Evolutionary conservation across 345 rosid species (phyloP), one percentile per base, ranked within the genome.

Genomic region (Eucalyptus sp.): DNA sequence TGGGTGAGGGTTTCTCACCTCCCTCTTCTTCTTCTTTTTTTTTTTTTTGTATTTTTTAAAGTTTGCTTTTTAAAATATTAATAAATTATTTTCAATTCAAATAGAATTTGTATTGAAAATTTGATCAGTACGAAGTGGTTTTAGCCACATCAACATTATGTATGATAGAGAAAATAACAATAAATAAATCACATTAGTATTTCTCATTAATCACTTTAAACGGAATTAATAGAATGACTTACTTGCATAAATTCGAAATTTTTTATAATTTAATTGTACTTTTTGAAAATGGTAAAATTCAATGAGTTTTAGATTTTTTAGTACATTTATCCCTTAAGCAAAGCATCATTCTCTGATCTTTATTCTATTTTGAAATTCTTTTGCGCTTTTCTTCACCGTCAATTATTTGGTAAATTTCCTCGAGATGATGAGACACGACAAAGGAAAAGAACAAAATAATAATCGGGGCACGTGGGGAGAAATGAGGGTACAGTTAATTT

Each of bases 171-270:
- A 22, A 56, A 56, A 20, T 56, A 56, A 56, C 29, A 24, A 22
- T 22, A 56, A 56, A 24, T 22, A 56, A 56, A 4, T 56, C 27
- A 56, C 27, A 56, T 22, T 0, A 24, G 0, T 24, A 56, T 24
- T 56, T 56, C 1, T 24, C 3, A 22, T 4, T 56, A 52, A 52
- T 52, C 0, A 7, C 7, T 7, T 52, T 52, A 52, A 52, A 52
- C 0, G 4, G 2, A 18, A 2, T 3, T 52, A 52, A 52, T 18
- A 4, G 10, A 0, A 52, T 52, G 10, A 3, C 25, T 52, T 52
- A 52, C 24, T 52, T 52, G 5, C 25, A 52, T 18, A 18, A 52
- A 52, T 18, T 52, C 10, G 0, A 0, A 52, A 56, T 9, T 0
- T 24, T 56, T 56, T 56, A 56, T 56, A 24, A 24, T 56, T 24